A percentile compares a stretch with the other conserved stretches of the same genome.
These are phyloP conservation scores for Trichoderma sp. DNA, from an alignment of 2,329 filamentous ascomycete species.

Conservation along the genomic window DNA sequence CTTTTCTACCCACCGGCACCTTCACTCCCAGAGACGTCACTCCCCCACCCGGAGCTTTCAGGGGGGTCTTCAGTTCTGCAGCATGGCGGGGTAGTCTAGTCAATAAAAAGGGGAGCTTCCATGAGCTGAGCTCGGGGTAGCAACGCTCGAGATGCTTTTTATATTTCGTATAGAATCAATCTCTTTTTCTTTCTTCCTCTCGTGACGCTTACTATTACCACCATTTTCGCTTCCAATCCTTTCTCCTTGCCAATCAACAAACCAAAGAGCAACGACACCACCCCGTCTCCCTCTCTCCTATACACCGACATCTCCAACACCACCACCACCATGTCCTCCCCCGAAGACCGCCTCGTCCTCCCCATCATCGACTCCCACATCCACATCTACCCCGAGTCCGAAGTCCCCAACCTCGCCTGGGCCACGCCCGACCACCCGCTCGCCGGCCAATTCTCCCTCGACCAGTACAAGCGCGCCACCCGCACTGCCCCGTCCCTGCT, in stretches of 20 bases:
- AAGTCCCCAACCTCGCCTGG: constrained; percentile 71
- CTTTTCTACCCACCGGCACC: neutral
- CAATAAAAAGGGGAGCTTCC: constrained; percentile 1
- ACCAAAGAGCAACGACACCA: neutral
- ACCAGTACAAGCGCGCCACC: constrained; percentile 60
- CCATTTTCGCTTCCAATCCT: neutral
- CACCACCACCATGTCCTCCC: constrained; percentile 32
- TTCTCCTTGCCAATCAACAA: neutral
- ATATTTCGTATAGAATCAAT: neutral
- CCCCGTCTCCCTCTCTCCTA: neutral
- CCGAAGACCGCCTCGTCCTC: constrained; percentile 45
- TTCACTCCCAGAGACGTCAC: neutral
- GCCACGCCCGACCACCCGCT: constrained; percentile 61
- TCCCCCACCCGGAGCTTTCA: neutral
- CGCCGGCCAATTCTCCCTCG: constrained; percentile 62
- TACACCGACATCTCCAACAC: neutral
- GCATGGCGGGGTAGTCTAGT: constrained; percentile 14
- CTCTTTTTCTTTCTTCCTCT: neutral
- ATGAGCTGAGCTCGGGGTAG: constrained; percentile 4
- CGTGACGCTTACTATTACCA: neutral
- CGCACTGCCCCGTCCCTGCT: constrained; percentile 48
- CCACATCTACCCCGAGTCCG: constrained; percentile 76
- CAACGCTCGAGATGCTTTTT: neutral
- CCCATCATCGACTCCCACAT: constrained; percentile 88
- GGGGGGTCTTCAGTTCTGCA: neutral